Base-by-base conservation (phyloP, 768 basidiomycete species). In the Heimioporus sp. region DNA sequence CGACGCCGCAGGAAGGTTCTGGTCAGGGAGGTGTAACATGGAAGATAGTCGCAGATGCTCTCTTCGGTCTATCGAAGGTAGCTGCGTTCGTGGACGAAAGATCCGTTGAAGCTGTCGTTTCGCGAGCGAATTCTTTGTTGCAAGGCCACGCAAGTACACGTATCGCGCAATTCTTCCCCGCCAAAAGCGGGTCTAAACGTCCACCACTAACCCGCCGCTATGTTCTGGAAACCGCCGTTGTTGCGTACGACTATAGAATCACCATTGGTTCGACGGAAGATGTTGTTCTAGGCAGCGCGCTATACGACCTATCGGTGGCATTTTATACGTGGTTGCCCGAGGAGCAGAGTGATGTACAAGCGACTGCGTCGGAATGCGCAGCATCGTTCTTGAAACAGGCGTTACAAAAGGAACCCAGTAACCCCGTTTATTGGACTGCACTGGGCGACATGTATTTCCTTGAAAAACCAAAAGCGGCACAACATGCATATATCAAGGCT, bases 401-500 rank as follows among this genome's bases (percentile, higher is more conserved):
- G 2, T 65, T 98, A 11, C 81, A 81, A 43, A 77, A 81, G 43
- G 87, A 92, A 60, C 81, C 89, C 6, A 73, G 74, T 24, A 90
- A 90, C 62, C 79, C 84, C 52, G 60, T 70, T 13, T 89, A 88
- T 60, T 99, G 97, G 97, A 79, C 80, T 56, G 83, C 90, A 2
- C 71, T 98, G 28, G 97, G 90, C 0, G 80, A 85, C 57, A 76
- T 87, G 15, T 76, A 85, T 52, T 89, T 92, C 61, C 60, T 77
- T 9, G 73, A 72, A 13, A 83, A 88, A 39, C 79, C 87, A 0
- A 87, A 83, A 59, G 75, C 82, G 1, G 86, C 92, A 3, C 96
- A 99, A 68, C 93, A 98, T 71, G 89, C 92, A 5, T 97, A 92
- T 61, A 84, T 98, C 64, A 87, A 82, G 52, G 87, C 94, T 5